A percentile compares a stretch with the other conserved stretches of the same genome.
Conservation (phyloP, 176 grass and related monocot species). For the Echinochloa phyllopogon region DNA sequence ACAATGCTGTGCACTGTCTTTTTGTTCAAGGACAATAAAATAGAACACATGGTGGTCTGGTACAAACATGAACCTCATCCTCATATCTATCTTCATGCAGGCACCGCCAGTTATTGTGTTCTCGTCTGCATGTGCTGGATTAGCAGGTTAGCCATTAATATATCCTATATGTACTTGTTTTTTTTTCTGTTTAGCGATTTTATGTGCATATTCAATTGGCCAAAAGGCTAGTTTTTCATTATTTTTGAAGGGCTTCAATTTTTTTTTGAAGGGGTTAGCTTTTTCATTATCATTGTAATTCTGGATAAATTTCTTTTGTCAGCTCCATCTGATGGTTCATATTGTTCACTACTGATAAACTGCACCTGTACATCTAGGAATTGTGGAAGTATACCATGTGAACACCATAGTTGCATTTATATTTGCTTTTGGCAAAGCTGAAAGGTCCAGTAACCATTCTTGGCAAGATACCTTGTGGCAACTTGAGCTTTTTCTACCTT, state of each 20-base stretch:
- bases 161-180: not conserved
- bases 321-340: not conserved
- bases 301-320: not conserved
- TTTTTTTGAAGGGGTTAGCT: no score
- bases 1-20: not conserved
- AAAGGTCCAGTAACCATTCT: not conserved
- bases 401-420: not conserved
- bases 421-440: not conserved
- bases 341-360: conserved; percentile 3
- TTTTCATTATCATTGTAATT: not conserved
- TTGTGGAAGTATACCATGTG: not conserved
- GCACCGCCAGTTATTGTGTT: conserved; percentile 91
- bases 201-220: not conserved
- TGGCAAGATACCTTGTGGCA: not conserved
- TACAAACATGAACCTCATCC: not conserved
- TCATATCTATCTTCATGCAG: conserved; percentile 35
- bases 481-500: not conserved
- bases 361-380: not conserved
- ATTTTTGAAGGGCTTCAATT: no score
- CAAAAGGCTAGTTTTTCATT: not conserved
- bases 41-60: not conserved
- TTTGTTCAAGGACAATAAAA: conserved; percentile 21
- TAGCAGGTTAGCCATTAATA: conserved; percentile 63
- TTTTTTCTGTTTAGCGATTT: conserved; percentile 18
- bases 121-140: conserved; percentile 97